These are phyloP conservation scores for Monilinia fructicola DNA, from an alignment of 2,329 filamentous ascomycete genomes.

Conservation along the genomic window DNA sequence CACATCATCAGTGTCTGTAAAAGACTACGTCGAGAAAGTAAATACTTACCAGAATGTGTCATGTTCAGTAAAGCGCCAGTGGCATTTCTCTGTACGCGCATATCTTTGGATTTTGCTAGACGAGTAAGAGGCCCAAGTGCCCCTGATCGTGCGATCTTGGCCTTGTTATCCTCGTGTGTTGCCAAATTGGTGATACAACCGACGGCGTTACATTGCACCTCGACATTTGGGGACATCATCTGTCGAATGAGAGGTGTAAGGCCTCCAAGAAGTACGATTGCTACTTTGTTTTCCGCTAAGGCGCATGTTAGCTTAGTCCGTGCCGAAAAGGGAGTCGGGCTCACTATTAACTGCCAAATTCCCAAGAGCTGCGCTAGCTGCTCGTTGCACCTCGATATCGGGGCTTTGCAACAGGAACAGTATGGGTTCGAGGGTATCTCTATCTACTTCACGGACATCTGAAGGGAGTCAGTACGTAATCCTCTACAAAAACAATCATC, in stretches of 20 bases:
- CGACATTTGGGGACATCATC: conserved; percentile 97
- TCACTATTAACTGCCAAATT: conserved; percentile 96
- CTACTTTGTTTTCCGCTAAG: conserved; percentile 94
- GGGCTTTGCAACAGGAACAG: conserved; percentile 91
- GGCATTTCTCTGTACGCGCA: conserved; percentile 96
- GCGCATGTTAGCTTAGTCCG: conserved; percentile 44
- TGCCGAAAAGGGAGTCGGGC: conserved; percentile 39
- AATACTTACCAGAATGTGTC: conserved; percentile 85
- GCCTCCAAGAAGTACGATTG: conserved; percentile 90
- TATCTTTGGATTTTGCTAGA: conserved; percentile 94
- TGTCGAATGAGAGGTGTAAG: conserved; percentile 90
- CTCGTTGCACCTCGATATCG: conserved; percentile 95
- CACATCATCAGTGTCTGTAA: conserved; percentile 26
- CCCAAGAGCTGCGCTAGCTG: conserved; percentile 90
- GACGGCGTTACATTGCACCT: conserved; percentile 98
- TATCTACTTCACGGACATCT: conserved; percentile 97
- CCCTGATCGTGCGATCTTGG: conserved; percentile 93
- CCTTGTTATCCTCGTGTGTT: conserved; percentile 98
- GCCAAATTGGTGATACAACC: conserved; percentile 98
- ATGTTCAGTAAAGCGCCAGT: conserved; percentile 96
- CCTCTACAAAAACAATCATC: background rate
- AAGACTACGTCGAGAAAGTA: background rate
- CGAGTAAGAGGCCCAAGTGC: conserved; percentile 87
- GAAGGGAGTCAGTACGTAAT: conserved; percentile 29
- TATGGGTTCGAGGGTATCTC: conserved; percentile 93